Evolutionary conservation across 2,329 filamentous ascomycete genomes (phyloP).

Genomic region (Penicillium sp.): DNA sequence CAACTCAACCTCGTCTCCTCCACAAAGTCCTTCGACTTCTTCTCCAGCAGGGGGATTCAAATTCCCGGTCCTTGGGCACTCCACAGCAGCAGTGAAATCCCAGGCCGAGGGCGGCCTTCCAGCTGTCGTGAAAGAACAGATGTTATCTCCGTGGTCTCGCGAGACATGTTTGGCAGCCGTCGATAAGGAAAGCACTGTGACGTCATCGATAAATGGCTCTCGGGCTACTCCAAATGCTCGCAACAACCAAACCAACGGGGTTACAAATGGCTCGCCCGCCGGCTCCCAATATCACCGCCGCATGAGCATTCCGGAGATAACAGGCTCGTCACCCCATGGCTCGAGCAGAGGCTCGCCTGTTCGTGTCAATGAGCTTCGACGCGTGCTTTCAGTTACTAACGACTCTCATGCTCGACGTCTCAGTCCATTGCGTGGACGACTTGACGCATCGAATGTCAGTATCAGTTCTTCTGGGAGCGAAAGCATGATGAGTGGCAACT

Average conservation of each 20-base stretch:
- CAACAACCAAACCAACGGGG: constrained; percentile 30
- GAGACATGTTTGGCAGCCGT: constrained; percentile 68
- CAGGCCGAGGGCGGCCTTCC: constrained; percentile 59
- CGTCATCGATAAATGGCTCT: constrained; percentile 73
- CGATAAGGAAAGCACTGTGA: constrained; percentile 64
- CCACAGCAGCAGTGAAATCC: constrained; percentile 33
- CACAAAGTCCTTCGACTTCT: constrained; percentile 67
- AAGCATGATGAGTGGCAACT: constrained; percentile 44
- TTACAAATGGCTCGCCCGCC: constrained; percentile 32
- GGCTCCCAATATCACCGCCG: constrained; percentile 33
- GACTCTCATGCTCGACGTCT: constrained; percentile 35
- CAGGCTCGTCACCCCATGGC: constrained; percentile 32
- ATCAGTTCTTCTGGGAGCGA: constrained; percentile 43
- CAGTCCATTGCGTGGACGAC: constrained; percentile 44
- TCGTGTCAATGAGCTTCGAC: constrained; percentile 48
- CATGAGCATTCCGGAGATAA: constrained; percentile 38
- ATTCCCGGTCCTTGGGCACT: constrained; percentile 58
- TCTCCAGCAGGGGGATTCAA: constrained; percentile 66
- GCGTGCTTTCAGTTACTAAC: constrained; percentile 45
- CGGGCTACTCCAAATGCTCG: constrained; percentile 51
- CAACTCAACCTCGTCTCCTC: constrained; percentile 58
- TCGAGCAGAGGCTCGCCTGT: constrained; percentile 47
- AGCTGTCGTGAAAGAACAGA: constrained; percentile 65
- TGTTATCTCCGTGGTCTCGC: constrained; percentile 76
- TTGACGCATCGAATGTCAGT: constrained; percentile 33